Evolutionary conservation across 768 basidiomycete genomes (phyloP).

Genomic region (Cytidiella melzeri): DNA sequence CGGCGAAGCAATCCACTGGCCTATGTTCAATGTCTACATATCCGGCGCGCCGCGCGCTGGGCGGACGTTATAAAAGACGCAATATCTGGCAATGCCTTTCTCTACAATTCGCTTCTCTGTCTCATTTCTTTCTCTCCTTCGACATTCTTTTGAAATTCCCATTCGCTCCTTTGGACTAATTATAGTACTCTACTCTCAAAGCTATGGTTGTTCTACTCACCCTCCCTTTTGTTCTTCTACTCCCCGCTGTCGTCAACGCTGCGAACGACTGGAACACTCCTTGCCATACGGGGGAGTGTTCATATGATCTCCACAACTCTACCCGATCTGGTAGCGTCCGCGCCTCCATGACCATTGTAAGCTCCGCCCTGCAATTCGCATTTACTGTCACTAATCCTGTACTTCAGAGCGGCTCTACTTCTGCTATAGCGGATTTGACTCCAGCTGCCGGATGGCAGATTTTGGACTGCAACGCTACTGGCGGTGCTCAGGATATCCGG

Average conservation of each 20-base stretch:
- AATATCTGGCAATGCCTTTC: neutral
- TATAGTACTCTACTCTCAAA: neutral
- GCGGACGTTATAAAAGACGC: neutral
- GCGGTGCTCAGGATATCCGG: conserved; percentile 39
- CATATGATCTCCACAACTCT: conserved; percentile 2
- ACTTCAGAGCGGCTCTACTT: conserved; percentile 14
- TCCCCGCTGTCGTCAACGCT: neutral
- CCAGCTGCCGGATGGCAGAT: conserved; percentile 47
- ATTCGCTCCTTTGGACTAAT: neutral
- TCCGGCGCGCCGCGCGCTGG: neutral
- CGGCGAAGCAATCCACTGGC: neutral
- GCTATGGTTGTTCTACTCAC: neutral
- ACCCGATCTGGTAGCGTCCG: neutral
- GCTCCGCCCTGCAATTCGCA: neutral
- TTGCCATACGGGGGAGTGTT: conserved; percentile 2
- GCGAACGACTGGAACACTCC: conserved; percentile 7
- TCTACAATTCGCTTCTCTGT: neutral
- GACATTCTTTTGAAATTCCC: neutral
- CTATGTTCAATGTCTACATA: neutral
- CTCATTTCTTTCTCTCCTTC: neutral
- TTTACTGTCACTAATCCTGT: neutral
- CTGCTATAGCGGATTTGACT: conserved; percentile 33
- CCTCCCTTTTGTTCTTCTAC: neutral
- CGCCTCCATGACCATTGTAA: neutral
- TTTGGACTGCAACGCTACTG: conserved; percentile 36